Evolutionary conservation across 768 basidiomycete genomes (phyloP).

Genomic region (Boletus subcaerulescens): DNA sequence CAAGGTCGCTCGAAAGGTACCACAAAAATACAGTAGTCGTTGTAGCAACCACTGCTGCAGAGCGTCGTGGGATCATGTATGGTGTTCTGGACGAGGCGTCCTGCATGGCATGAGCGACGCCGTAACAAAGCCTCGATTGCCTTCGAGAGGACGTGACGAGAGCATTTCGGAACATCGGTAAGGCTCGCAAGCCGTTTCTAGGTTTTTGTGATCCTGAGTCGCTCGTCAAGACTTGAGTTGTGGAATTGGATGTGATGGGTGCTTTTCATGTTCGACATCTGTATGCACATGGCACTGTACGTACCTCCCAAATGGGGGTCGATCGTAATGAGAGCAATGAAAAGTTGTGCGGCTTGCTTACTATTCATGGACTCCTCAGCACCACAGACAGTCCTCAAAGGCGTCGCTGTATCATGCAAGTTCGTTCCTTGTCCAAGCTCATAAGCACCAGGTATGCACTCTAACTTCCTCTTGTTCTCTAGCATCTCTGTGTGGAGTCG

Average conservation of each 20-base stretch:
- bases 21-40: slow-evolving; percentile 35
- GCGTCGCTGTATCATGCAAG: slow-evolving; percentile 74
- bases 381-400: slow-evolving; percentile 48
- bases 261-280: too few relatives aligned
- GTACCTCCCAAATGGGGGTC: slow-evolving; percentile 1
- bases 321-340: too few relatives aligned
- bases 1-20: slow-evolving; percentile 34
- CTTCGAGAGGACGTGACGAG: slow-evolving; percentile 2
- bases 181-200: background rate
- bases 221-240: background rate
- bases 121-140: slow-evolving; percentile 5
- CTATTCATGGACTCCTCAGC: slow-evolving; percentile 30
- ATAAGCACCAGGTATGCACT: slow-evolving; percentile 12
- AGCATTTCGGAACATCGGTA: slow-evolving; percentile 14
- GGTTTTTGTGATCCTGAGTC: background rate
- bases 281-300: too few relatives aligned
- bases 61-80: slow-evolving; percentile 3
- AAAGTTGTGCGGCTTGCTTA: too few relatives aligned
- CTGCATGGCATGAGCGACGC: background rate
- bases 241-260: background rate
- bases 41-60: slow-evolving; percentile 17
- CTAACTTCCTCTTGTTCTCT: slow-evolving; percentile 28
- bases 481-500: slow-evolving; percentile 57
- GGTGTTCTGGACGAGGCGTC: background rate
- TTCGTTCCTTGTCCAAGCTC: slow-evolving; percentile 45